Conservation (phyloP, 2,329 filamentous ascomycete genomes). For the Onygenales sp. region DNA sequence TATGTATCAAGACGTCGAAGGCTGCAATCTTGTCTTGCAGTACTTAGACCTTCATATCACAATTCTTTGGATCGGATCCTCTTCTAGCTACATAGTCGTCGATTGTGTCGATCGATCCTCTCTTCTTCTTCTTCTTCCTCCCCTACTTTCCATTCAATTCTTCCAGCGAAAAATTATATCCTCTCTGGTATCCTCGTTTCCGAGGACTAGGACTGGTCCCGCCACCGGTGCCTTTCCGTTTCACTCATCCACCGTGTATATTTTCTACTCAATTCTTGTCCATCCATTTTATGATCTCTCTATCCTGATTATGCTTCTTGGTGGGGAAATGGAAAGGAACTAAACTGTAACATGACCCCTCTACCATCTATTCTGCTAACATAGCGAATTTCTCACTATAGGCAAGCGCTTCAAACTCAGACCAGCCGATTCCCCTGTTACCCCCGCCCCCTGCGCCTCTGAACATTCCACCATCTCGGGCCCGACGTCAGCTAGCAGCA, state of each 20-base stretch:
- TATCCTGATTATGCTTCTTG: not conserved
- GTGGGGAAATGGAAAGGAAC: not conserved
- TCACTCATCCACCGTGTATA: too few species aligned
- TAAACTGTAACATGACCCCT: not conserved
- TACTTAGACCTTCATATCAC: conserved; percentile 13
- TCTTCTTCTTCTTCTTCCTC: conserved; percentile 2
- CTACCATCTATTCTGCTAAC: conserved; percentile 1
- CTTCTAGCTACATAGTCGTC: conserved; percentile 11
- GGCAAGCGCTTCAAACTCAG: conserved; percentile 22
- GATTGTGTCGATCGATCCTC: conserved; percentile 3
- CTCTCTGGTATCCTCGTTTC: not conserved
- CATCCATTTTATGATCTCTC: not conserved
- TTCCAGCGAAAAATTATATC: not conserved
- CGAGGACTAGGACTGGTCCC: not conserved
- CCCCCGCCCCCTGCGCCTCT: conserved; percentile 62
- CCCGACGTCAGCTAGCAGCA: conserved; percentile 81
- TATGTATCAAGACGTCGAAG: conserved; percentile 16
- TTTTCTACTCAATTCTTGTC: not conserved
- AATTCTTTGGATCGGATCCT: conserved; percentile 9
- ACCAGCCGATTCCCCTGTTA: conserved; percentile 34
- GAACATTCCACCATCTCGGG: conserved; percentile 77
- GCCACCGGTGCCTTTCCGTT: too few species aligned
- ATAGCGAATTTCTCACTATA: conserved; percentile 15
- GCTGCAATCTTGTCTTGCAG: conserved; percentile 6
- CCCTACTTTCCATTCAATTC: not conserved